Conservation (phyloP, 768 basidiomycete species). For the Tylopilus sp. region DNA sequence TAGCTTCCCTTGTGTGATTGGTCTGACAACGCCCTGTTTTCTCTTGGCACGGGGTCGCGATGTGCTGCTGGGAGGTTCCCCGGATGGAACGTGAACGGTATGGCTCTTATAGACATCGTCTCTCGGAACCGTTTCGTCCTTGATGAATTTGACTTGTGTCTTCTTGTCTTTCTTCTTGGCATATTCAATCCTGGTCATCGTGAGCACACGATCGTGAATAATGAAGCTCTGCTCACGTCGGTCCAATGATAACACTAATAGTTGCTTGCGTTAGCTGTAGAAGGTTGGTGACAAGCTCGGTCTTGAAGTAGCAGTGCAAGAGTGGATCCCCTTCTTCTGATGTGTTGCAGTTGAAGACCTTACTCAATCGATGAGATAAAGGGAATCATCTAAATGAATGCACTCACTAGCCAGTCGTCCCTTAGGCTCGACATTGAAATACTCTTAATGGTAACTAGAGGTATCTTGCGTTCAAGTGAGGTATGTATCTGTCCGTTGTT, state of each 20-base stretch:
- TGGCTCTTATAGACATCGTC: conserved; percentile 94
- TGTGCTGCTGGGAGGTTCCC: conserved; percentile 77
- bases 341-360: conserved; percentile 75
- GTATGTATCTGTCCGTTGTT: conserved; percentile 61
- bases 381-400: background rate
- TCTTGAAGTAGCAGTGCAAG: conserved; percentile 91
- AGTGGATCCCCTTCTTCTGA: conserved; percentile 95
- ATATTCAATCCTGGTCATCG: conserved; percentile 71
- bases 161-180: conserved; percentile 97
- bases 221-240: conserved; percentile 56
- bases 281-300: conserved; percentile 82
- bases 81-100: conserved; percentile 80
- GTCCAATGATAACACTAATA: conserved; percentile 68
- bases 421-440: conserved; percentile 85
- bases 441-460: conserved; percentile 81
- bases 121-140: conserved; percentile 78
- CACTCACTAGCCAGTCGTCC: conserved; percentile 90
- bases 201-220: conserved; percentile 9
- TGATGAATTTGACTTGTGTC: conserved; percentile 79
- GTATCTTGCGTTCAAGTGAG: conserved; percentile 81
- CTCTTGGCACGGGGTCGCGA: conserved; percentile 84
- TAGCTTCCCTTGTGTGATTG: conserved; percentile 82
- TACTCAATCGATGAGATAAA: conserved; percentile 9
- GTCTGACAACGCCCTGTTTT: conserved; percentile 82
- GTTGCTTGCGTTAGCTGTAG: conserved; percentile 76